Evolutionary conservation across 257 asterid genomes (phyloP).

Genomic region (Solanum virginianum): DNA sequence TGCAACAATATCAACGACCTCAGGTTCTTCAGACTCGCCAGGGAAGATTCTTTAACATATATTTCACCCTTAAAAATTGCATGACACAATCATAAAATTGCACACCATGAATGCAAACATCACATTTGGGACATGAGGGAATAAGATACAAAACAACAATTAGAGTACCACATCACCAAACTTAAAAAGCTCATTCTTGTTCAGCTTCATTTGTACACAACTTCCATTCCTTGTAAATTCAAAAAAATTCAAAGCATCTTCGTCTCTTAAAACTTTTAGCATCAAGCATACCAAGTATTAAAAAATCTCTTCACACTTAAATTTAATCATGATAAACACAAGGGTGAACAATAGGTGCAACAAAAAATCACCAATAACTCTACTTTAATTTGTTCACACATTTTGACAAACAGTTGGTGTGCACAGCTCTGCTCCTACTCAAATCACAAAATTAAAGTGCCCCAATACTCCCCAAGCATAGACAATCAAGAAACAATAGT

Average conservation of each 20-base stretch:
- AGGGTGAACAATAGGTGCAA: not conserved
- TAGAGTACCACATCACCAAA: no score
- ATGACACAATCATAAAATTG: no score
- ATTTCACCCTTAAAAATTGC: no score
- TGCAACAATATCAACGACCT: no score
- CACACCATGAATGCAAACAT: no score
- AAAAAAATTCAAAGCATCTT: not conserved
- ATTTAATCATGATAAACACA: not conserved
- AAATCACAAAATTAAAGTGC: not conserved
- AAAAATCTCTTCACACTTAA: not conserved
- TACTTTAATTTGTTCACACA: not conserved
- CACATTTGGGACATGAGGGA: no score
- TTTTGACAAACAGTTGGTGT: not conserved
- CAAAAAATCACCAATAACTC: not conserved
- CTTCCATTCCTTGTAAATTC: not conserved
- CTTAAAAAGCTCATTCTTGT: no score
- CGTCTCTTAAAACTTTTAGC: not conserved
- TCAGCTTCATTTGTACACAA: not conserved
- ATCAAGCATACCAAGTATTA: not conserved
- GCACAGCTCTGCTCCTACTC: not conserved
- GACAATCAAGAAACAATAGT: not conserved
- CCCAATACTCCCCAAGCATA: not conserved
- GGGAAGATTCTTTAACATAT: no score
- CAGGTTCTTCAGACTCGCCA: no score
- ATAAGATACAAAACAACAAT: no score